Conservation (phyloP, 1,284 basidiomycete genomes). For the Vanrija pseudolonga region DNA sequence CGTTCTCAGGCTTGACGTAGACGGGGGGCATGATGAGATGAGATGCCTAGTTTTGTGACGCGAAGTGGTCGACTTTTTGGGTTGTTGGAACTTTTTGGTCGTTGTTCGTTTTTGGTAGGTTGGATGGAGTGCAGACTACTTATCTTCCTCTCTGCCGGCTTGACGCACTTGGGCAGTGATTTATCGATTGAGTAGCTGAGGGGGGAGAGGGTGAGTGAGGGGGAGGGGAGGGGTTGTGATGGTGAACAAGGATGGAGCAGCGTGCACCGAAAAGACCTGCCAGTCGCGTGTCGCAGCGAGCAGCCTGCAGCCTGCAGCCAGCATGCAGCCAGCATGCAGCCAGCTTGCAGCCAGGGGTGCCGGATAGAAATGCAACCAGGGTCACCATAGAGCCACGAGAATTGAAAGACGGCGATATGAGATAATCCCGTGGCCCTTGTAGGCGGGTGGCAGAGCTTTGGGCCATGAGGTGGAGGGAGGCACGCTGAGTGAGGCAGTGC, state of each 20-base stretch:
- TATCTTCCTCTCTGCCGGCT: slow-evolving; percentile 32
- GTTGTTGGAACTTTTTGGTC: slow-evolving; percentile 1
- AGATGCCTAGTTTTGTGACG: background rate
- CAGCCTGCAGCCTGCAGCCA: no score
- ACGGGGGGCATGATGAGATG: slow-evolving; percentile 42
- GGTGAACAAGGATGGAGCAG: background rate
- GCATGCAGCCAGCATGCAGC: no score
- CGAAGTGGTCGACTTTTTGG: slow-evolving; percentile 2
- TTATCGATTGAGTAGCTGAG: slow-evolving; percentile 36
- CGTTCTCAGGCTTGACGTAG: slow-evolving; percentile 51
- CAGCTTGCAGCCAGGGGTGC: no score
- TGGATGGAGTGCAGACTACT: slow-evolving; percentile 19
- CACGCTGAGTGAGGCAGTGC: no score
- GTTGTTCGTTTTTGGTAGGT: background rate
- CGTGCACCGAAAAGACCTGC: background rate
- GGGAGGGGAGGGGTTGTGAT: slow-evolving; percentile 6
- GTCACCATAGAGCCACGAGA: no score
- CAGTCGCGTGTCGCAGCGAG: no score
- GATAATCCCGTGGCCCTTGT: no score
- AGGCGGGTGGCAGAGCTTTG: no score
- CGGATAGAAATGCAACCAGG: no score
- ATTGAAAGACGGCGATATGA: no score
- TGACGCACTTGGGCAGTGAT: slow-evolving; percentile 21
- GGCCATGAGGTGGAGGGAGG: no score
- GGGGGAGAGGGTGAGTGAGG: slow-evolving; percentile 3